Conservation (phyloP, 1,284 basidiomycete species). For the Sanghuangporus sanghuang region DNA sequence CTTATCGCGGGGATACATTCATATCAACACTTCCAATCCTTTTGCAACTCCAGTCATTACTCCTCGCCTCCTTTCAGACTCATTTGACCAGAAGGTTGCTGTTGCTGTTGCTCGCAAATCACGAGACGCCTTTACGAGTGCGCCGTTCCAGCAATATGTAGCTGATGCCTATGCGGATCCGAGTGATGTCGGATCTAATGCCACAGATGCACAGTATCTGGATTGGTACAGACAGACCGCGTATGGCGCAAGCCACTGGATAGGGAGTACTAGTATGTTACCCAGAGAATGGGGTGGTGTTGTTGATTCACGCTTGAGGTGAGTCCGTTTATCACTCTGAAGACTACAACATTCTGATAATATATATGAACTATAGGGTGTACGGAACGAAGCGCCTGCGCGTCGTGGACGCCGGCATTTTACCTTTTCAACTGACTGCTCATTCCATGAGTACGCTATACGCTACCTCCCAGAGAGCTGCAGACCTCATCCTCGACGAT, state of each 20-base stretch:
- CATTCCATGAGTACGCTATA: conserved; percentile 31
- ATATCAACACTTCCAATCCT: conserved; percentile 22
- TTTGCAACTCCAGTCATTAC: conserved; percentile 20
- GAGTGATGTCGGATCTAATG: conserved; percentile 9
- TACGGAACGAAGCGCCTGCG: conserved; percentile 34
- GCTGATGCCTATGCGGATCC: conserved; percentile 16
- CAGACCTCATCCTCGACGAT: conserved; percentile 18
- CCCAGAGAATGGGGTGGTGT: conserved; percentile 43
- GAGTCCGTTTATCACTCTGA: not conserved
- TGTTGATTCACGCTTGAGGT: conserved; percentile 37
- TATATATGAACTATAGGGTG: conserved; percentile 22
- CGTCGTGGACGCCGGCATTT: conserved; percentile 20
- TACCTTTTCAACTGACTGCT: conserved; percentile 28
- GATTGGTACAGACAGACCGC: conserved; percentile 19
- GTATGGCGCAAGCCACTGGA: conserved; percentile 19
- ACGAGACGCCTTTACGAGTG: conserved; percentile 18
- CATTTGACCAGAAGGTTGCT: conserved; percentile 19
- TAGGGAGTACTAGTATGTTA: conserved; percentile 42
- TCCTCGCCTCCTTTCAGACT: conserved; percentile 20
- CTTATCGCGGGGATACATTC: conserved; percentile 22
- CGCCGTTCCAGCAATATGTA: conserved; percentile 18
- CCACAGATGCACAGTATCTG: conserved; percentile 21
- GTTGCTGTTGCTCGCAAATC: conserved; percentile 18
- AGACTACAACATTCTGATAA: not conserved
- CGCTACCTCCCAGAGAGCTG: conserved; percentile 26